Conservation (phyloP, 2,329 filamentous ascomycete species). For the Aspergillus sp. region DNA sequence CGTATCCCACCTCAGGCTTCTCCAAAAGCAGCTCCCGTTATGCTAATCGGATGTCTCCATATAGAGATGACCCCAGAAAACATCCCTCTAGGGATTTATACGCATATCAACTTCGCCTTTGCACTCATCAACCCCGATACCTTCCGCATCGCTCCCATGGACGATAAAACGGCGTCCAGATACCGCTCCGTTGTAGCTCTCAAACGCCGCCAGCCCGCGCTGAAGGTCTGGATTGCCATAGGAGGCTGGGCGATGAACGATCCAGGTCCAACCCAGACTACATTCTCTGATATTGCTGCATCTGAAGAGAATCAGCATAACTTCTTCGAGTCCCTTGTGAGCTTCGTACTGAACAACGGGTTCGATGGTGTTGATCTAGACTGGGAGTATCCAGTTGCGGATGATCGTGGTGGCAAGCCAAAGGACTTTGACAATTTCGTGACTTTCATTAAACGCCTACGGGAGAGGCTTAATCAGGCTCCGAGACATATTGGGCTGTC, state of each 20-base stretch:
- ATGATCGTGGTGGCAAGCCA: neutral
- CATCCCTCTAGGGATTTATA: slow-evolving; percentile 24
- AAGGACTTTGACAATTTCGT: slow-evolving; percentile 5
- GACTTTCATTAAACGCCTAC: neutral
- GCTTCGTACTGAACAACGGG: slow-evolving; percentile 10
- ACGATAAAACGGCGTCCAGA: slow-evolving; percentile 14
- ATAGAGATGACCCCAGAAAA: slow-evolving; percentile 16
- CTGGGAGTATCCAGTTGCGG: slow-evolving; percentile 18
- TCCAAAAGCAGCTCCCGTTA: neutral
- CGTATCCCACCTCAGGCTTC: neutral
- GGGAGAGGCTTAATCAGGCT: neutral
- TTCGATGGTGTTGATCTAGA: slow-evolving; percentile 19
- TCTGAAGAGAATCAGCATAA: slow-evolving; percentile 11
- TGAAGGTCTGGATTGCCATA: slow-evolving; percentile 26
- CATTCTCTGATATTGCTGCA: slow-evolving; percentile 19
- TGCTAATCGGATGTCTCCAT: neutral
- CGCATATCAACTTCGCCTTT: slow-evolving; percentile 44
- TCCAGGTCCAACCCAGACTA: slow-evolving; percentile 17
- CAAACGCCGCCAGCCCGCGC: slow-evolving; percentile 26
- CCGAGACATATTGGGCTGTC: too few species aligned
- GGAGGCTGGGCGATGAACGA: slow-evolving; percentile 28
- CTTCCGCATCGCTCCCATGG: slow-evolving; percentile 30
- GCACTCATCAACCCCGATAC: slow-evolving; percentile 42
- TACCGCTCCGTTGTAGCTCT: slow-evolving; percentile 29
- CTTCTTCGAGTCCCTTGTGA: slow-evolving; percentile 16